A percentile compares a stretch with the other conserved stretches of the same genome.
These are phyloP conservation scores for Populus ilicifolia DNA, from an alignment of 345 rosid genomes.

Conservation along the genomic window DNA sequence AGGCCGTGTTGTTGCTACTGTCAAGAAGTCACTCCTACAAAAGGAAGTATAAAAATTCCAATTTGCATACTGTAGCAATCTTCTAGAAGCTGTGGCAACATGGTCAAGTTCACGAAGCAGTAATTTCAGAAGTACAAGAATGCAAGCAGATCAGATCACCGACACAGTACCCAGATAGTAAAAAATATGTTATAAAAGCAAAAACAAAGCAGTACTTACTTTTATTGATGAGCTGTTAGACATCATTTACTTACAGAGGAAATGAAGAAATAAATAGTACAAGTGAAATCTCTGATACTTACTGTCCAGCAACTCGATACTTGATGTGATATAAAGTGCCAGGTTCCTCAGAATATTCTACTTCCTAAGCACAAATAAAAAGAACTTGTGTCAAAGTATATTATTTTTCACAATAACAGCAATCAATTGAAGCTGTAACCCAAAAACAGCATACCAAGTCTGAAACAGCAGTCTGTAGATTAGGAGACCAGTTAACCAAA, in stretches of 20 bases:
- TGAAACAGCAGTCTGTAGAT: conserved; percentile 96
- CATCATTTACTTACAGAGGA: not conserved
- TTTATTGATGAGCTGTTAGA: not conserved
- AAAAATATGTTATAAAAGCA: not conserved
- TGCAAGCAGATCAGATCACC: not conserved
- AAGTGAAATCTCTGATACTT: conserved; percentile 42
- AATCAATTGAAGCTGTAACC: conserved; percentile 15
- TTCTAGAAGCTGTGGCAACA: not conserved
- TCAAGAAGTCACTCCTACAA: conserved; percentile 75
- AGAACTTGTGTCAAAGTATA: conserved; percentile 6
- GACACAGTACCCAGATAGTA: not conserved
- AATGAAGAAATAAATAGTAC: not conserved
- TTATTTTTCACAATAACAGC: not conserved
- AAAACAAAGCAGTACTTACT: no score
- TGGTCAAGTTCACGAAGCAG: not conserved
- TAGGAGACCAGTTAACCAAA: conserved; percentile 99
- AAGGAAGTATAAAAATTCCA: conserved; percentile 23
- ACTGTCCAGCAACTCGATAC: conserved; percentile 93
- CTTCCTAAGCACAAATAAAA: conserved; percentile 59
- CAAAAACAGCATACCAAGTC: conserved; percentile 65
- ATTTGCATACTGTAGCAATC: conserved; percentile 9
- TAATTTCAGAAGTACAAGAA: not conserved
- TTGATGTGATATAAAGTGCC: conserved; percentile 80
- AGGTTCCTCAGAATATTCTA: conserved; percentile 95
- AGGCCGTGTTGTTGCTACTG: conserved; percentile 92